Evolutionary conservation across 2,329 filamentous ascomycete genomes (phyloP).

Genomic region (Fusarium sp.): DNA sequence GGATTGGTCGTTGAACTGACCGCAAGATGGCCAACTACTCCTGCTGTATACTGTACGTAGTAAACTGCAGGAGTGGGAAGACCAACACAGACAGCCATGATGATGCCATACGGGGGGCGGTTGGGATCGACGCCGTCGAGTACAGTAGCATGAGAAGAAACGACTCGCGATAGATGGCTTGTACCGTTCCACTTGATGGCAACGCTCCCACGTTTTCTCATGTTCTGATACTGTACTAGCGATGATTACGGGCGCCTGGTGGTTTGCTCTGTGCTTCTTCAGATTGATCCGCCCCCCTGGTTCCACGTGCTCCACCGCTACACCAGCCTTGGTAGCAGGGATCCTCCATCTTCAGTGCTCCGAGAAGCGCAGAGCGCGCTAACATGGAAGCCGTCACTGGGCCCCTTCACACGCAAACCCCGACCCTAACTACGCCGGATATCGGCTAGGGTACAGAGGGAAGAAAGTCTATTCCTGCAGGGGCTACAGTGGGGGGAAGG

Average conservation of each 20-base stretch:
- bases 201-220: conserved; percentile 40
- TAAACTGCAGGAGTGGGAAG: conserved; percentile 6
- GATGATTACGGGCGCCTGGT: conserved; percentile 25
- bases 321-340: conserved; percentile 1
- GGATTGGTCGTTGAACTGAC: conserved; percentile 31
- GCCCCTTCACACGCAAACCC: conserved; percentile 15
- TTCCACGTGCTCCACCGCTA: conserved; percentile 38
- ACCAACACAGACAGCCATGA: conserved; percentile 1
- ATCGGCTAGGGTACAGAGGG: conserved; percentile 41
- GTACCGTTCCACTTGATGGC: conserved; percentile 20
- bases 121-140: conserved; percentile 30
- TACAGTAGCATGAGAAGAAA: not conserved
- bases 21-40: conserved; percentile 24
- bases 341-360: conserved; percentile 8
- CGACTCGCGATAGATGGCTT: conserved; percentile 30
- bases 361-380: conserved; percentile 23
- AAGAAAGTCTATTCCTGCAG: conserved; percentile 45
- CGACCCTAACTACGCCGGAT: conserved; percentile 39
- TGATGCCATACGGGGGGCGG: conserved; percentile 31
- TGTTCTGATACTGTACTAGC: conserved; percentile 23
- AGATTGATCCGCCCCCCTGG: conserved; percentile 28
- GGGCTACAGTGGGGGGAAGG: conserved; percentile 14
- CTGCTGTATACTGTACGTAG: too few relatives aligned
- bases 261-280: conserved; percentile 9
- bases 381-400: conserved; percentile 22